Evolutionary conservation across 2,329 filamentous ascomycete species (phyloP).

Genomic region (Aspergillus terreus): DNA sequence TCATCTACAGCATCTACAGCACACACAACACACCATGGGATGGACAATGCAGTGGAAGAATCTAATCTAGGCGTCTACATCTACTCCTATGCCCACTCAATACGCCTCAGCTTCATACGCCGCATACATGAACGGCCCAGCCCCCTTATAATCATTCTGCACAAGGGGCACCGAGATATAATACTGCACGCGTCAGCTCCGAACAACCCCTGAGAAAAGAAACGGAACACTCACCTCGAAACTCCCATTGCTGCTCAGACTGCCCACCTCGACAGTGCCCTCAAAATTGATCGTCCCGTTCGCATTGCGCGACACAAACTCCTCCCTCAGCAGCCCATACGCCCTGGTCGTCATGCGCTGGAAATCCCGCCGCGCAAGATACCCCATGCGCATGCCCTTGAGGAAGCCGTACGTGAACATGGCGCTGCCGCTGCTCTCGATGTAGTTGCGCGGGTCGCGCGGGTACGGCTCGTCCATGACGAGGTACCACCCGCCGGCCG

Average conservation of each 20-base stretch:
- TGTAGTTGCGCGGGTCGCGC: slow-evolving; percentile 11
- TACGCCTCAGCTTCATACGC: slow-evolving; percentile 13
- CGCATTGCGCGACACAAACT: slow-evolving; percentile 7
- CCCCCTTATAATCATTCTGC: slow-evolving; percentile 13
- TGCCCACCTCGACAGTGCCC: slow-evolving; percentile 14
- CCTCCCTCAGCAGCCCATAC: slow-evolving; percentile 1
- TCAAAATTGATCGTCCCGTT: slow-evolving; percentile 14
- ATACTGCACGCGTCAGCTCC: slow-evolving; percentile 3
- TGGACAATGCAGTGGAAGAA: background rate
- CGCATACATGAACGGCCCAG: slow-evolving; percentile 15
- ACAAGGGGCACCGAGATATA: slow-evolving; percentile 13
- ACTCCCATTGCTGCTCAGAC: slow-evolving; percentile 11
- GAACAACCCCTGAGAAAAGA: background rate
- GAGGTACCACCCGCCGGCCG: slow-evolving; percentile 13
- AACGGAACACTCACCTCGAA: slow-evolving; percentile 10
- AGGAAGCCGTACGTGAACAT: slow-evolving; percentile 15
- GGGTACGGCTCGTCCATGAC: slow-evolving; percentile 13
- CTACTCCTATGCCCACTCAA: background rate
- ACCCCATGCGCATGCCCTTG: slow-evolving; percentile 11
- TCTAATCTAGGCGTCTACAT: background rate
- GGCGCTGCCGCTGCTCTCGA: slow-evolving; percentile 14
- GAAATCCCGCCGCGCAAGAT: slow-evolving; percentile 5
- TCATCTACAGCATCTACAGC: background rate
- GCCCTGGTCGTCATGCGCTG: slow-evolving; percentile 2
- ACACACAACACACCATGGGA: background rate